phyloP scores from a whole-genome alignment of 176 grass and related monocot species.

The Tillandsia fasciculata region DNA sequence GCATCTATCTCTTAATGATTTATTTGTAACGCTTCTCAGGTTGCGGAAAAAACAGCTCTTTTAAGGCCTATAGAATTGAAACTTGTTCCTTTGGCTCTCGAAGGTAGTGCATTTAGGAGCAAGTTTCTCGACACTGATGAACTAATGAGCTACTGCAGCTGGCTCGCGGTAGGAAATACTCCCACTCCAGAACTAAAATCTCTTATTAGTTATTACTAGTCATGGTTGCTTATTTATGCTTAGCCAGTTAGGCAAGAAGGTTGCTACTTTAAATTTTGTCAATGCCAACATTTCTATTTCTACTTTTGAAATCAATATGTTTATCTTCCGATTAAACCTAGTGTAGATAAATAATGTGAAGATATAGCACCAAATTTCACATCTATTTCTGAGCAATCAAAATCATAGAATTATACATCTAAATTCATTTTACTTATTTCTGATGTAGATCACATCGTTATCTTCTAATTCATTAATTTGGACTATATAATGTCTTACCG shows the following conservation, averaged over 20 bases:
- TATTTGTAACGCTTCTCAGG: constrained; percentile 1
- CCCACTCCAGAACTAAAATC: neutral
- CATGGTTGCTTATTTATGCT: neutral
- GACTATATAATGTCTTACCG: too few relatives aligned
- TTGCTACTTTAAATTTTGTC: neutral
- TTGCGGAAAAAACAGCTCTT: constrained; percentile 28
- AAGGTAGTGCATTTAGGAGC: constrained; percentile 23
- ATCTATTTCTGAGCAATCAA: neutral
- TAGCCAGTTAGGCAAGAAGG: neutral
- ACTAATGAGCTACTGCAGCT: constrained; percentile 22
- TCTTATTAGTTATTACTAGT: neutral
- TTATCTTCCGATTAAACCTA: neutral
- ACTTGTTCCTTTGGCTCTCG: constrained; percentile 23
- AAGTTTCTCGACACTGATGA: constrained; percentile 27
- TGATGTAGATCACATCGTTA: neutral
- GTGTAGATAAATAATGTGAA: neutral
- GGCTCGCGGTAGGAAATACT: constrained; percentile 19
- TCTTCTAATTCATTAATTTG: neutral
- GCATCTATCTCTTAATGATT: neutral
- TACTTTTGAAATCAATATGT: neutral
- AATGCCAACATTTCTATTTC: neutral
- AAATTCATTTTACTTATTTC: neutral
- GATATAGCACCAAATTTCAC: neutral
- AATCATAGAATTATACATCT: neutral
- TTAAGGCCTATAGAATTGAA: constrained; percentile 24